Evolutionary conservation across 306 rosid genomes (phyloP).

Genomic region (Cicer yamashitae): DNA sequence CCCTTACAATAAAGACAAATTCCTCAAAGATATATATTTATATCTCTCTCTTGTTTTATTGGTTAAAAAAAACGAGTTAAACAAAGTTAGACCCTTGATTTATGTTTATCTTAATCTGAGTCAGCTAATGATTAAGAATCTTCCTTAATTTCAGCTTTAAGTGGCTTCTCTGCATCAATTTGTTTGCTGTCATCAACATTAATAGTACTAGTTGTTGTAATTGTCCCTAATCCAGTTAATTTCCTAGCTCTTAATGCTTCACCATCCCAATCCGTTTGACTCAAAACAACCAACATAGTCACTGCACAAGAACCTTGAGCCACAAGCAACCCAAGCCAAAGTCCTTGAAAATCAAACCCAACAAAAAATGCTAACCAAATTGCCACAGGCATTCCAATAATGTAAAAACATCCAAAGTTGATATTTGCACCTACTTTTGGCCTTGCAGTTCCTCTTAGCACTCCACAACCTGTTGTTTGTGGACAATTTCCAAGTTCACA

Average conservation of each 20-base stretch:
- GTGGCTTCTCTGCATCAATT: slow-evolving; percentile 45
- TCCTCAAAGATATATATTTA: background rate
- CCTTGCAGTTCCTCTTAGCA: slow-evolving; percentile 88
- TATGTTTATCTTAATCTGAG: slow-evolving; percentile 42
- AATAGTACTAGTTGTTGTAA: background rate
- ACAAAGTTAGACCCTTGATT: slow-evolving; percentile 57
- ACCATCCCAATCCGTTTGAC: slow-evolving; percentile 69
- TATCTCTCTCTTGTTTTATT: background rate
- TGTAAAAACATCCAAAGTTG: slow-evolving; percentile 81
- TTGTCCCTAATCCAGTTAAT: slow-evolving; percentile 55
- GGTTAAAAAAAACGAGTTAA: slow-evolving; percentile 37
- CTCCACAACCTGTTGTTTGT: slow-evolving; percentile 97
- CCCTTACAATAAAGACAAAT: slow-evolving; percentile 53
- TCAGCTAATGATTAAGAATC: slow-evolving; percentile 50
- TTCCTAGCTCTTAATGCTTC: slow-evolving; percentile 69
- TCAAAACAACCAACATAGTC: slow-evolving; percentile 79
- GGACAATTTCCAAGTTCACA: slow-evolving; percentile 97
- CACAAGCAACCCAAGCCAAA: slow-evolving; percentile 86
- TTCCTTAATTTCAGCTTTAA: slow-evolving; percentile 53
- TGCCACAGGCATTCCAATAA: slow-evolving; percentile 95
- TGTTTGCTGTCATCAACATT: slow-evolving; percentile 51
- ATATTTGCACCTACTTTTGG: slow-evolving; percentile 83
- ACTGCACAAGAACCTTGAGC: slow-evolving; percentile 85
- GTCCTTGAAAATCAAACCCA: slow-evolving; percentile 76
- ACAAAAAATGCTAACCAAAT: slow-evolving; percentile 63